Evolutionary conservation across 805 yeast species (phyloP).

Genomic region (Saturnispora sekii): DNA sequence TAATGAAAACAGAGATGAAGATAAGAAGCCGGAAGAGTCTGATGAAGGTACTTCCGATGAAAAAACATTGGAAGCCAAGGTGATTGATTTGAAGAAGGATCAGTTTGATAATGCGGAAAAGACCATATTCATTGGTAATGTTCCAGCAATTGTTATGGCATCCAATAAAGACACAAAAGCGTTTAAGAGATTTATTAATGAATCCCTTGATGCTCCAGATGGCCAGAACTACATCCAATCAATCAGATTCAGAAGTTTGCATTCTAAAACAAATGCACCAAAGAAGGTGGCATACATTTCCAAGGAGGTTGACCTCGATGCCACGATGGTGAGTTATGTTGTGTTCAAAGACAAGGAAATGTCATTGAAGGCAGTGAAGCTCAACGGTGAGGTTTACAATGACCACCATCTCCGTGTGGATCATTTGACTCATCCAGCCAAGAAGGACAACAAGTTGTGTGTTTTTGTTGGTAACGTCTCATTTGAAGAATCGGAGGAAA

Average conservation of each 20-base stretch:
- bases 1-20: constrained; percentile 8
- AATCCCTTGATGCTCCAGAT: constrained; percentile 16
- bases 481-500: constrained; percentile 87
- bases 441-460: constrained; percentile 73
- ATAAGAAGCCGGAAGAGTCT: constrained; percentile 21
- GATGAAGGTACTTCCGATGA: not conserved
- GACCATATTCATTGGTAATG: constrained; percentile 84
- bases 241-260: constrained; percentile 84
- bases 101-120: constrained; percentile 77
- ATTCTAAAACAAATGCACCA: constrained; percentile 80
- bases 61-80: constrained; percentile 31
- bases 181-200: constrained; percentile 54
- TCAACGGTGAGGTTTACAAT: constrained; percentile 62
- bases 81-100: constrained; percentile 51
- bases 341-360: constrained; percentile 54
- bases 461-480: constrained; percentile 91
- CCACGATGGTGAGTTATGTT: constrained; percentile 79
- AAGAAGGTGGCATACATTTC: constrained; percentile 84
- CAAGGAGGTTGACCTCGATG: constrained; percentile 69
- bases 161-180: constrained; percentile 49
- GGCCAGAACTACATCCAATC: constrained; percentile 40
- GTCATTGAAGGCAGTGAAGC: constrained; percentile 34
- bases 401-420: constrained; percentile 82
- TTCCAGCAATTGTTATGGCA: constrained; percentile 54
- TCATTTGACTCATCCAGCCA: constrained; percentile 84